These are phyloP conservation scores for Barbarea vulgaris DNA, from an alignment of 345 rosid genomes.

Conservation along the genomic window DNA sequence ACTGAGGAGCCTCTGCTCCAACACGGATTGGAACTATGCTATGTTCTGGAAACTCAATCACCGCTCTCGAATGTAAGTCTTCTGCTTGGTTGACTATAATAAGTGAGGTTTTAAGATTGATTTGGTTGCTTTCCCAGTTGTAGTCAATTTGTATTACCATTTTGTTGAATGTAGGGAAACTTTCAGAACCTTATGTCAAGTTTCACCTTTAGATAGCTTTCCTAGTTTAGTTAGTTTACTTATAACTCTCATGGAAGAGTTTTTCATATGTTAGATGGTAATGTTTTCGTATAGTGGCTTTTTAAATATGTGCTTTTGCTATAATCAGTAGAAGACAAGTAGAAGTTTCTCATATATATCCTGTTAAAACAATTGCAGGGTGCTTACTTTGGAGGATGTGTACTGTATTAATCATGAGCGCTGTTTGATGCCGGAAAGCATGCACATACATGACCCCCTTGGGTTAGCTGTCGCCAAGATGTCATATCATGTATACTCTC, in stretches of 20 bases:
- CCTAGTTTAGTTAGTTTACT: not conserved
- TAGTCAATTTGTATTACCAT: not conserved
- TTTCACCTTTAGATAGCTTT: not conserved
- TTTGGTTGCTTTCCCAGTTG: not conserved
- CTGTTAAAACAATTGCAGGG: constrained; percentile 51
- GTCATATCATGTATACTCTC: constrained; percentile 80
- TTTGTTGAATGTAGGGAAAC: not conserved
- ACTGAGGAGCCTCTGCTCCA: constrained; percentile 76
- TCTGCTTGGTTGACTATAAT: not conserved
- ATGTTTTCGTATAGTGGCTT: not conserved
- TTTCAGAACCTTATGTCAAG: not conserved
- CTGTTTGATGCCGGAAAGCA: constrained; percentile 39
- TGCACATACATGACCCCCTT: constrained; percentile 56
- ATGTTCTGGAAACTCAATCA: constrained; percentile 88
- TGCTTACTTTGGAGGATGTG: constrained; percentile 87
- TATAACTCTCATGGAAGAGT: not conserved
- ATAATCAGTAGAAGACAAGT: not conserved
- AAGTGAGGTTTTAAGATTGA: not conserved
- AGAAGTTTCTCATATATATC: constrained; percentile 6
- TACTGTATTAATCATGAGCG: constrained; percentile 57
- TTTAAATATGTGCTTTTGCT: not conserved
- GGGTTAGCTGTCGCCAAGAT: constrained; percentile 85
- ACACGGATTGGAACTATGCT: constrained; percentile 81
- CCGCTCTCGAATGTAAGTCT: constrained; percentile 66
- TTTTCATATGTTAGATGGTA: not conserved